phyloP scores from a whole-genome alignment of 257 asterid genomes.

The Mitragyna speciosa region DNA sequence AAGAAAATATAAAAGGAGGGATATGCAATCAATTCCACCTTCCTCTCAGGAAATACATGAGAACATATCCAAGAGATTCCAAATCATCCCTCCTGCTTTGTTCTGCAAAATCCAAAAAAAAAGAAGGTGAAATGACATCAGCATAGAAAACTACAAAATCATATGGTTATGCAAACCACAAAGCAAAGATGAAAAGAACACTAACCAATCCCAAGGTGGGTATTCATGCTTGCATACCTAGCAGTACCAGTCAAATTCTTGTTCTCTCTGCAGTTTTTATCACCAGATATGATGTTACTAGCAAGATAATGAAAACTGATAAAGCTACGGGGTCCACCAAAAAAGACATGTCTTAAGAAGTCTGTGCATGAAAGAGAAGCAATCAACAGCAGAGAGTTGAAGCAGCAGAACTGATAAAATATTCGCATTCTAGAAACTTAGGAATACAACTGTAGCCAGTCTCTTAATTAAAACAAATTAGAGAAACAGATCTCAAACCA shows the following conservation, averaged over 20 bases:
- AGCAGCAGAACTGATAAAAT: not conserved
- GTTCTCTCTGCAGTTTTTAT: constrained; percentile 69
- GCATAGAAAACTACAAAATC: constrained; percentile 5
- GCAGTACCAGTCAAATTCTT: constrained; percentile 98
- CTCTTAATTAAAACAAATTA: not conserved
- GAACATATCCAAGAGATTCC: constrained; percentile 96
- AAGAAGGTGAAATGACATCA: constrained; percentile 16
- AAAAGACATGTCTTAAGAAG: not conserved
- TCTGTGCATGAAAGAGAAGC: not conserved
- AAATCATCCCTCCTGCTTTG: constrained; percentile 99
- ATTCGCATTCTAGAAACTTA: not conserved
- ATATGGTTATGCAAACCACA: constrained; percentile 13
- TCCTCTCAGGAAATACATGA: constrained; percentile 93
- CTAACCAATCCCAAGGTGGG: constrained; percentile 96
- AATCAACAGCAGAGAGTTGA: not conserved
- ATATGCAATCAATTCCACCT: constrained; percentile 44
- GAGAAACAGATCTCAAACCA: not conserved
- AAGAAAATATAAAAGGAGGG: constrained; percentile 23
- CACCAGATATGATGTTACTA: constrained; percentile 2
- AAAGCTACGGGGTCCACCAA: not conserved
- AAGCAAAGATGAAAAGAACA: constrained; percentile 17
- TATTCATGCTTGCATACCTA: constrained; percentile 96
- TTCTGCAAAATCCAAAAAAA: constrained; percentile 36
- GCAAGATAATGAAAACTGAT: constrained; percentile 4
- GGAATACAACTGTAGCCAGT: not conserved